Conservation (phyloP, 2,329 filamentous ascomycete species). For the Xenoacremonium recifei region DNA sequence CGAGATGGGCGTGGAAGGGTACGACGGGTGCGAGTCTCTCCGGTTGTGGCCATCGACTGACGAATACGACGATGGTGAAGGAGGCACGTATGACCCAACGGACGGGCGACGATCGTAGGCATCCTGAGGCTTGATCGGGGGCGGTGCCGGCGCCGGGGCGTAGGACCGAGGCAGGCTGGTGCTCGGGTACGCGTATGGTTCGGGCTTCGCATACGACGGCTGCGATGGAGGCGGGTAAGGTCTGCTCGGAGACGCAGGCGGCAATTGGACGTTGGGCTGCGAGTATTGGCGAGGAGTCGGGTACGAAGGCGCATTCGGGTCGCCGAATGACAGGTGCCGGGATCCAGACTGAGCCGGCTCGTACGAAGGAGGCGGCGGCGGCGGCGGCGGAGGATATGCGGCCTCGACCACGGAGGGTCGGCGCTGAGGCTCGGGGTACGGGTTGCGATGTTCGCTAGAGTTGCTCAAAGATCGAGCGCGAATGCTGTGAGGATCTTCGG, state of each 20-base stretch:
- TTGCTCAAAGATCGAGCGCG: conserved; percentile 62
- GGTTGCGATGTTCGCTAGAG: conserved; percentile 49
- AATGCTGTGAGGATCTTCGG: conserved; percentile 30
- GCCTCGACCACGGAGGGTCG: conserved; percentile 49
- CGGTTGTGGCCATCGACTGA: conserved; percentile 25
- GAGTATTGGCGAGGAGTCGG: conserved; percentile 37
- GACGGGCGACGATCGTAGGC: conserved; percentile 36
- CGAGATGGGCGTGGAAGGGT: conserved; percentile 25
- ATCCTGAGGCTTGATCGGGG: conserved; percentile 30
- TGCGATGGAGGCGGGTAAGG: conserved; percentile 36
- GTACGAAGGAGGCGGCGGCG: conserved; percentile 35
- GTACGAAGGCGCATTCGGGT: conserved; percentile 33
- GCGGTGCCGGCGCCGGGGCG: conserved; percentile 27
- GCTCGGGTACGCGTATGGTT: conserved; percentile 38
- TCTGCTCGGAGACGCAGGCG: conserved; percentile 32
- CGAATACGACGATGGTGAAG: conserved; percentile 35
- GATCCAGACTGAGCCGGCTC: conserved; percentile 25
- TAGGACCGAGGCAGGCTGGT: conserved; percentile 29
- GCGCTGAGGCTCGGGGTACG: conserved; percentile 42
- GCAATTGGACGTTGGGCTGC: conserved; percentile 32
- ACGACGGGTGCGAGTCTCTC: conserved; percentile 29
- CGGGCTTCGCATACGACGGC: conserved; percentile 38
- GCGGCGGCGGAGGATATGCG: conserved; percentile 35
- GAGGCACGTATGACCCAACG: conserved; percentile 37
- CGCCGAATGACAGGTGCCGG: conserved; percentile 36